These are phyloP conservation scores for Blastocystis hominis DNA, from an alignment of 352 stramenopile genomes.

Conservation along the genomic window DNA sequence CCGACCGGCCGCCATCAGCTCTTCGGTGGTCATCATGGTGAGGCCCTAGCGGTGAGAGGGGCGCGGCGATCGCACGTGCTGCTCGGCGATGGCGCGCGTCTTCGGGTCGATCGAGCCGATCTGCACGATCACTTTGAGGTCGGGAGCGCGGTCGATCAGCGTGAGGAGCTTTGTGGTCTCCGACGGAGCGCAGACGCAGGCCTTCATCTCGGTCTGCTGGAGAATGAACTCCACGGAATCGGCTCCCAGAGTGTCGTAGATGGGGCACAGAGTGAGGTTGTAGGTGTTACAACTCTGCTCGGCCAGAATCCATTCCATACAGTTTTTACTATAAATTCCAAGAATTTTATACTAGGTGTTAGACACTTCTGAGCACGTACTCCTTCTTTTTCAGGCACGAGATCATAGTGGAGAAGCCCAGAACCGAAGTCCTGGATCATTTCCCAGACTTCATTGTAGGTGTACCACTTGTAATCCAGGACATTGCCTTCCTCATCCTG, in stretches of 20 bases:
- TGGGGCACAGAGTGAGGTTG: conserved; percentile 68
- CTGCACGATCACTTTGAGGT: conserved; percentile 43
- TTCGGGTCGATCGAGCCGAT: conserved; percentile 41
- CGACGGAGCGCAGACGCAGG: conserved; percentile 65
- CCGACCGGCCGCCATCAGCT: conserved; percentile 51
- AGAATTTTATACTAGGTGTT: conserved; percentile 62
- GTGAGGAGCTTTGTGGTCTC: conserved; percentile 41
- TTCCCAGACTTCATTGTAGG: conserved; percentile 51
- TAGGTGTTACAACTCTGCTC: conserved; percentile 77
- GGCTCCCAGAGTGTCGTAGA: conserved; percentile 77
- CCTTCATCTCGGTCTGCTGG: conserved; percentile 69
- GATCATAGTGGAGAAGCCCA: conserved; percentile 9
- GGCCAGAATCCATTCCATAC: conserved; percentile 81
- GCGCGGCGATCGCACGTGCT: not conserved
- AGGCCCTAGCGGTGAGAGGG: not conserved
- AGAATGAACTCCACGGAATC: conserved; percentile 73
- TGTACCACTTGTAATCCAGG: conserved; percentile 38
- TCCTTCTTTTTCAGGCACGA: conserved; percentile 8
- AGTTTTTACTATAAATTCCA: conserved; percentile 90
- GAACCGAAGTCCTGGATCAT: conserved; percentile 54
- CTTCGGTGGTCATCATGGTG: conserved; percentile 13
- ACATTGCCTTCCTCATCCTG: conserved; percentile 51
- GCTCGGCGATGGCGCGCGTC: conserved; percentile 1
- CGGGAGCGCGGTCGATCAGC: not conserved
- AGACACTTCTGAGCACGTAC: not conserved